Evolutionary conservation across 2,329 filamentous ascomycete species (phyloP).

Genomic region (Aspergillus melleus): DNA sequence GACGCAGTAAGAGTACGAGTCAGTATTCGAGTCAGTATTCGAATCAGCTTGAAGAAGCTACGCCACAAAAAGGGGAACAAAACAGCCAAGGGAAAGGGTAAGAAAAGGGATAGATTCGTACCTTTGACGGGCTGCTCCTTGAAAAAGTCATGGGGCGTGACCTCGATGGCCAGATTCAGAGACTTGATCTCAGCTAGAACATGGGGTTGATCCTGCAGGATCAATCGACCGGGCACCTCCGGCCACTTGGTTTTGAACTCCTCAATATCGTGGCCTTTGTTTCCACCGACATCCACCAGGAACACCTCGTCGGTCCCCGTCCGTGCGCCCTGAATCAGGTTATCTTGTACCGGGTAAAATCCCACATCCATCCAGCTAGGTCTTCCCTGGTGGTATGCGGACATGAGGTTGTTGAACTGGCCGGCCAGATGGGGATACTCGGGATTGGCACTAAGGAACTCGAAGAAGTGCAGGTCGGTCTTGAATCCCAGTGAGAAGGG

Average conservation of each 20-base stretch:
- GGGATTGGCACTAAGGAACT: constrained; percentile 22
- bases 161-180: constrained; percentile 21
- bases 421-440: constrained; percentile 20
- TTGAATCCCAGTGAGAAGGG: constrained; percentile 26
- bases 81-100: neutral
- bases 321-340: constrained; percentile 18
- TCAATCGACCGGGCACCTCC: constrained; percentile 40
- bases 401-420: constrained; percentile 25
- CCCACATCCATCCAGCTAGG: constrained; percentile 25
- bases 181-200: constrained; percentile 31
- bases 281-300: constrained; percentile 47
- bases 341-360: constrained; percentile 35
- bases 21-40: neutral
- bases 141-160: constrained; percentile 50
- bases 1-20: neutral
- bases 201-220: constrained; percentile 50
- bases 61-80: no score
- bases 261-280: constrained; percentile 41
- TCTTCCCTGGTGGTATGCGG: constrained; percentile 20
- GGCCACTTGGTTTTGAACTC: constrained; percentile 40
- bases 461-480: constrained; percentile 27
- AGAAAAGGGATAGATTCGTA: constrained; percentile 6
- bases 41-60: neutral
- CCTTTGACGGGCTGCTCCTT: constrained; percentile 49
- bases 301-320: constrained; percentile 17